Conservation (phyloP, 352 stramenopile species). For the Saprolegnia diclina region DNA sequence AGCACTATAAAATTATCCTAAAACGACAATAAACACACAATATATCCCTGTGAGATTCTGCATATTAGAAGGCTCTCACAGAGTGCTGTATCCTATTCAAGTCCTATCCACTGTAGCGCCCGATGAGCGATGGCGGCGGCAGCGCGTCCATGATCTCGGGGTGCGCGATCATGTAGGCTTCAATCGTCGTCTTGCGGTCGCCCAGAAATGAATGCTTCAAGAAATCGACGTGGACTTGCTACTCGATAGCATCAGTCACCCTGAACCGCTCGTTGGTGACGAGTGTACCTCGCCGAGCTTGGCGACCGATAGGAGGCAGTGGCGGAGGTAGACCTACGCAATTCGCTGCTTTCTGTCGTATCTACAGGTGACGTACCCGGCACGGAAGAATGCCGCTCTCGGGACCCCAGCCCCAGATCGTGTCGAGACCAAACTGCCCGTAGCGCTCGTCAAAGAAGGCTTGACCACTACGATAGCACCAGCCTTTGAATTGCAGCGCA, state of each 20-base stretch:
- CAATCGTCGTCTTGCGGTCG: slow-evolving; percentile 82
- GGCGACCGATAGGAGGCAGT: slow-evolving; percentile 87
- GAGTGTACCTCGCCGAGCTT: slow-evolving; percentile 52
- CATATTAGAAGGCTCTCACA: too few species aligned
- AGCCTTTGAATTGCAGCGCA: not conserved
- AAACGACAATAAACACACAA: too few species aligned
- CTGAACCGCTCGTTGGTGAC: not conserved
- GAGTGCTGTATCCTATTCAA: too few species aligned
- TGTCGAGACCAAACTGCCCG: slow-evolving; percentile 40
- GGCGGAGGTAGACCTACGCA: slow-evolving; percentile 89
- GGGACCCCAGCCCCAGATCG: slow-evolving; percentile 50
- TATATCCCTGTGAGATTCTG: too few species aligned
- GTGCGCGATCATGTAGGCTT: slow-evolving; percentile 75
- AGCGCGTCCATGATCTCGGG: slow-evolving; percentile 75
- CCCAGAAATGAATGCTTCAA: slow-evolving; percentile 85
- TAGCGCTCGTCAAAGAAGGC: slow-evolving; percentile 44
- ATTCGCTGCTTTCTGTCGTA: too few species aligned
- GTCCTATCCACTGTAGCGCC: slow-evolving; percentile 68
- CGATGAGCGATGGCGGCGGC: slow-evolving; percentile 62
- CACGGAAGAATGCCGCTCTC: slow-evolving; percentile 52
- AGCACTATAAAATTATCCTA: too few species aligned
- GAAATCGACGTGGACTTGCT: slow-evolving; percentile 69
- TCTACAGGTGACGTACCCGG: slow-evolving; percentile 22
- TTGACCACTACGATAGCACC: slow-evolving; percentile 36
- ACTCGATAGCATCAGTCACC: not conserved